These are phyloP conservation scores for Salix exigua DNA, from an alignment of 345 rosid species.

Conservation along the genomic window DNA sequence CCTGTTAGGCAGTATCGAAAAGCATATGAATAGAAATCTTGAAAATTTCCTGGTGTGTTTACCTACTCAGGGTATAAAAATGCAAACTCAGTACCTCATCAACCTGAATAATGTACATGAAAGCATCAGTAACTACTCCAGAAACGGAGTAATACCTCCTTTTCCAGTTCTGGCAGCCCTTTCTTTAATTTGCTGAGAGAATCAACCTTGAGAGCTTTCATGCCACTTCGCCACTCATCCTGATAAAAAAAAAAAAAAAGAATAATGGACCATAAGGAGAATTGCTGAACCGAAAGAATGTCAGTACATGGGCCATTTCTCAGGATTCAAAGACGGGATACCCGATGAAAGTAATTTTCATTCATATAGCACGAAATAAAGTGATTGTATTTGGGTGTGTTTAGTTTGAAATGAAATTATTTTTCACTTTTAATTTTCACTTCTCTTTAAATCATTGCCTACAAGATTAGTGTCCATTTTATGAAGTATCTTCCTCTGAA, in stretches of 20 bases:
- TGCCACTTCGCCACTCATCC: slow-evolving; percentile 93
- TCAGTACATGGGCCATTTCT: no score
- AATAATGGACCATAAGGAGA: neutral
- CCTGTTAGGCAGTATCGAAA: slow-evolving; percentile 93
- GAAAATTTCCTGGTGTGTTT: slow-evolving; percentile 62
- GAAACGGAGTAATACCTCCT: slow-evolving; percentile 50
- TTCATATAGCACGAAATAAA: no score
- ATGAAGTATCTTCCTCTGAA: neutral
- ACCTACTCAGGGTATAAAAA: slow-evolving; percentile 45
- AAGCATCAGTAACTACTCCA: neutral
- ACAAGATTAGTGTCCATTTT: no score
- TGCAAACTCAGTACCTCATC: slow-evolving; percentile 2
- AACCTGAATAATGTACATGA: neutral
- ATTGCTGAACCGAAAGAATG: neutral
- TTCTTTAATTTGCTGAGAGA: slow-evolving; percentile 64
- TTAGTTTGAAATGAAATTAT: no score
- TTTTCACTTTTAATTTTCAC: no score
- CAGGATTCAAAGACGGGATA: no score
- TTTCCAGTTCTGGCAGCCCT: slow-evolving; percentile 73
- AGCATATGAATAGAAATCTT: slow-evolving; percentile 76
- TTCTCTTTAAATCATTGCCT: no score
- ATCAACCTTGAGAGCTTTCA: slow-evolving; percentile 66
- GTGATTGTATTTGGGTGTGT: no score
- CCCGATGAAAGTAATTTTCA: no score
- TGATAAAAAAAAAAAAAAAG: slow-evolving; percentile 22